Conservation (phyloP, 2,329 filamentous ascomycete species). For the Cryphonectria carpinicola region DNA sequence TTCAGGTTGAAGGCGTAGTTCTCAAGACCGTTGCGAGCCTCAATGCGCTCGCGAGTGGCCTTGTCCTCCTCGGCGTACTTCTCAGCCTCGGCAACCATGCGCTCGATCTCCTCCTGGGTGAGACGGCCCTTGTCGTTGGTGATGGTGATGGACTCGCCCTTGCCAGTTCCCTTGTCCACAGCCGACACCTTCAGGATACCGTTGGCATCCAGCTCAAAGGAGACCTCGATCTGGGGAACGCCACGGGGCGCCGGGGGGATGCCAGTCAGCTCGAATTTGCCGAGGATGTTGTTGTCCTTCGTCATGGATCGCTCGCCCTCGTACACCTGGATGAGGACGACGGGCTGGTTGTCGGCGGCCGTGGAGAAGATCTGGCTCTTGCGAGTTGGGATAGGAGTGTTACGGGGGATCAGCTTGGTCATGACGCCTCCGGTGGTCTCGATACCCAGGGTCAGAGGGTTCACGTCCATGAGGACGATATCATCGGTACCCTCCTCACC, state of each 20-base stretch:
- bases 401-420: conserved; percentile 94
- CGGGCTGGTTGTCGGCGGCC: conserved; percentile 93
- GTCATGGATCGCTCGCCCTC: conserved; percentile 94
- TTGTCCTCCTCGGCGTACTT: conserved; percentile 99
- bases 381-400: conserved; percentile 92
- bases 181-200: conserved; percentile 97
- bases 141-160: conserved; percentile 96
- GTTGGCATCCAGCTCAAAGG: conserved; percentile 97
- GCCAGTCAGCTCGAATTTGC: conserved; percentile 96
- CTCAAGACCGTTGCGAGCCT: conserved; percentile 94
- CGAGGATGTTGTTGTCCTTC: conserved; percentile 95
- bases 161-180: conserved; percentile 97
- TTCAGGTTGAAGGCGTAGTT: conserved; percentile 99
- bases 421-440: conserved; percentile 97
- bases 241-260: conserved; percentile 95
- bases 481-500: conserved; percentile 81
- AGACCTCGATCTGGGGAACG: conserved; percentile 97
- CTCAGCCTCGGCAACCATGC: conserved; percentile 98
- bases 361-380: conserved; percentile 99
- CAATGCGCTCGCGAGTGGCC: conserved; percentile 94
- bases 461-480: conserved; percentile 94
- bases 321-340: conserved; percentile 92
- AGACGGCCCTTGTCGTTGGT: conserved; percentile 99
- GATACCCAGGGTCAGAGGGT: conserved; percentile 94
- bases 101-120: conserved; percentile 95